Conservation (phyloP, 805 yeast species). For the Lipomyces chichibuensis region DNA sequence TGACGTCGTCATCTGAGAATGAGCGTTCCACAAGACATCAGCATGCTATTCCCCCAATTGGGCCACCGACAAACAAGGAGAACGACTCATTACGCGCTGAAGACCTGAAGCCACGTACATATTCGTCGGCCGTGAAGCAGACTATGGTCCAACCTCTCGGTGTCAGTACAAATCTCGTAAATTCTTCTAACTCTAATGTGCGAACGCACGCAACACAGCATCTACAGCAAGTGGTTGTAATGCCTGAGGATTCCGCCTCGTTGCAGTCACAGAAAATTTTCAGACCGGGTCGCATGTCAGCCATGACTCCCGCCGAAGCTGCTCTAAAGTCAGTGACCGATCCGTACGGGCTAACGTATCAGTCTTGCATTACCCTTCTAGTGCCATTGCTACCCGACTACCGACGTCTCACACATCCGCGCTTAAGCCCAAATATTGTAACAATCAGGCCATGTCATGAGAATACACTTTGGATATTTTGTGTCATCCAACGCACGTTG, state of each 20-base stretch:
- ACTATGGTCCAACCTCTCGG: slow-evolving; percentile 21
- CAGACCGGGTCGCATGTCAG: slow-evolving; percentile 32
- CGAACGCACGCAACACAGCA: neutral
- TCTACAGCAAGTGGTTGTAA: slow-evolving; percentile 17
- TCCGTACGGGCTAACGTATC: slow-evolving; percentile 31
- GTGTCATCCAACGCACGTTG: slow-evolving; percentile 33
- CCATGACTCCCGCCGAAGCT: slow-evolving; percentile 31
- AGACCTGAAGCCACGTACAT: slow-evolving; percentile 20
- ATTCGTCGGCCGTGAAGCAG: slow-evolving; percentile 27
- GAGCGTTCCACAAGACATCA: neutral
- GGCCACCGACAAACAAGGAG: slow-evolving; percentile 16
- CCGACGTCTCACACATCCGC: slow-evolving; percentile 32
- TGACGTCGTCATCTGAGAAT: neutral
- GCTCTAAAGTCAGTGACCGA: slow-evolving; percentile 24
- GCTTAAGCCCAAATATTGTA: slow-evolving; percentile 34
- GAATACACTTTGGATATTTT: slow-evolving; percentile 34
- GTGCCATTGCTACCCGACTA: slow-evolving; percentile 32
- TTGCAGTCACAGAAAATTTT: slow-evolving; percentile 11
- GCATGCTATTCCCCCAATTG: slow-evolving; percentile 7
- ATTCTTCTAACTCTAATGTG: neutral
- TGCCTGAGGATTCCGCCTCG: slow-evolving; percentile 23
- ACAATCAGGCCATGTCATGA: slow-evolving; percentile 35
- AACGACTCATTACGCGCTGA: neutral
- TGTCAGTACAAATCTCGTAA: slow-evolving; percentile 12
- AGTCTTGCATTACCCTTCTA: slow-evolving; percentile 32